A percentile compares a stretch with the other conserved stretches of the same genome.
These are phyloP conservation scores for Tubosaeta sp. DNA, from an alignment of 768 basidiomycete genomes.

Conservation along the genomic window DNA sequence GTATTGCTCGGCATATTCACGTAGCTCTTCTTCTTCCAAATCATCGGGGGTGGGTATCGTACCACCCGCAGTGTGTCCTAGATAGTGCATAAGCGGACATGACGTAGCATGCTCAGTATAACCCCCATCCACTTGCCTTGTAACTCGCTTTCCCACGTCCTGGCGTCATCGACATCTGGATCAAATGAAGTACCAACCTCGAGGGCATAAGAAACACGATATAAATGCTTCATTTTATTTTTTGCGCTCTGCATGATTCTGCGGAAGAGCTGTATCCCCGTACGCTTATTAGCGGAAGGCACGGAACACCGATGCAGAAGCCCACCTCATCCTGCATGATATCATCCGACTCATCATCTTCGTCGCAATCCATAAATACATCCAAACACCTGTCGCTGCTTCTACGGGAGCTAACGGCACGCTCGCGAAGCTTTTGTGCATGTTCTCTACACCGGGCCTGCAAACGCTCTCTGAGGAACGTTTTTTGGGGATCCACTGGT, in stretches of 20 bases:
- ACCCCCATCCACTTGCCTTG: constrained; percentile 42
- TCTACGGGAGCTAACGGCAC: constrained; percentile 38
- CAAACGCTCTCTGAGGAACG: constrained; percentile 56
- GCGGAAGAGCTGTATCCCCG: constrained; percentile 49
- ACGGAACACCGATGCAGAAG: constrained; percentile 1
- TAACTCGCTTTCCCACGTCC: constrained; percentile 57
- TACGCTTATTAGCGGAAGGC: constrained; percentile 6
- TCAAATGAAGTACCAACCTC: constrained; percentile 78
- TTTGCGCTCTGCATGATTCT: constrained; percentile 58
- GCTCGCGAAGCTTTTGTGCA: constrained; percentile 51
- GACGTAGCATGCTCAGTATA: background rate
- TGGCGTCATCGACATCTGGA: constrained; percentile 63
- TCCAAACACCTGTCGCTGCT: constrained; percentile 49
- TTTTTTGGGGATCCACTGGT: constrained; percentile 46
- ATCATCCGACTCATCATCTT: constrained; percentile 59
- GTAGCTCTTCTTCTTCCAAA: constrained; percentile 52
- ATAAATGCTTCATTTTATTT: constrained; percentile 47
- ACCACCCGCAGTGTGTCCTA: constrained; percentile 4
- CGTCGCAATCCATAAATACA: constrained; percentile 44
- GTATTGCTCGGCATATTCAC: constrained; percentile 56
- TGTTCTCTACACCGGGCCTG: constrained; percentile 60
- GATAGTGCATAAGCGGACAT: constrained; percentile 1
- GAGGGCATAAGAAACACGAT: constrained; percentile 57
- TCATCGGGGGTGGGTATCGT: constrained; percentile 40
- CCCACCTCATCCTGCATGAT: constrained; percentile 60